phyloP scores from a whole-genome alignment of 176 grass and related monocot genomes.

The Carex myosuroides region DNA sequence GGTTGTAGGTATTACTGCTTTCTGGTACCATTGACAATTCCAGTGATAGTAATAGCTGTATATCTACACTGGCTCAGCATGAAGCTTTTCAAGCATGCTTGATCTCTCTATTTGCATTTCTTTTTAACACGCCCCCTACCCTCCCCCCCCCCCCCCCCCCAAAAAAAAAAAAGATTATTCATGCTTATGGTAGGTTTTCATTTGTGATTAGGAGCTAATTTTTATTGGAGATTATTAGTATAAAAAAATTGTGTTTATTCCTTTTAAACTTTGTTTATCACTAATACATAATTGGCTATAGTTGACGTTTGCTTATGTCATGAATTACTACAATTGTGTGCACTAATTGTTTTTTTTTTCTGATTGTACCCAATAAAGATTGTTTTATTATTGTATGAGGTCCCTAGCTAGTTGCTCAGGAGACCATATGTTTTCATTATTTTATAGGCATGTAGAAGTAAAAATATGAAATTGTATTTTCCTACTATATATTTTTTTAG shows the following conservation, averaged over 20 bases:
- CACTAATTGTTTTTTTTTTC: background rate
- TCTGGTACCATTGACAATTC: slow-evolving; percentile 58
- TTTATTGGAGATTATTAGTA: background rate
- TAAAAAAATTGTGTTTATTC: background rate
- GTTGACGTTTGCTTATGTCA: background rate
- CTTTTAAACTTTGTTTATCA: background rate
- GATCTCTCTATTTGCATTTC: background rate
- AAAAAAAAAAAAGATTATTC: background rate
- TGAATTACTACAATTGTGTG: background rate
- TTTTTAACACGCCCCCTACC: background rate
- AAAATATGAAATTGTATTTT: too few relatives aligned
- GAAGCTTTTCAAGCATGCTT: slow-evolving; percentile 89
- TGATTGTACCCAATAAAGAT: background rate
- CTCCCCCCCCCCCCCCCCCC: too few relatives aligned
- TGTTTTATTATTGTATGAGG: too few relatives aligned
- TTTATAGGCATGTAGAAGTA: too few relatives aligned
- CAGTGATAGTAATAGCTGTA: slow-evolving; percentile 47
- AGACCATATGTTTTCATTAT: too few relatives aligned
- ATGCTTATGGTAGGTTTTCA: background rate
- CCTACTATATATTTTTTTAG: too few relatives aligned
- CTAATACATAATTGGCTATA: background rate
- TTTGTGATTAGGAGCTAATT: background rate
- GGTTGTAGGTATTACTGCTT: slow-evolving; percentile 66
- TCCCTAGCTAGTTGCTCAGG: background rate
- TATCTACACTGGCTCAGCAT: slow-evolving; percentile 86